Evolutionary conservation across 352 stramenopile genomes (phyloP), one percentile per base, ranked within the genome.

Genomic region (Globisporangium iwayamae): DNA sequence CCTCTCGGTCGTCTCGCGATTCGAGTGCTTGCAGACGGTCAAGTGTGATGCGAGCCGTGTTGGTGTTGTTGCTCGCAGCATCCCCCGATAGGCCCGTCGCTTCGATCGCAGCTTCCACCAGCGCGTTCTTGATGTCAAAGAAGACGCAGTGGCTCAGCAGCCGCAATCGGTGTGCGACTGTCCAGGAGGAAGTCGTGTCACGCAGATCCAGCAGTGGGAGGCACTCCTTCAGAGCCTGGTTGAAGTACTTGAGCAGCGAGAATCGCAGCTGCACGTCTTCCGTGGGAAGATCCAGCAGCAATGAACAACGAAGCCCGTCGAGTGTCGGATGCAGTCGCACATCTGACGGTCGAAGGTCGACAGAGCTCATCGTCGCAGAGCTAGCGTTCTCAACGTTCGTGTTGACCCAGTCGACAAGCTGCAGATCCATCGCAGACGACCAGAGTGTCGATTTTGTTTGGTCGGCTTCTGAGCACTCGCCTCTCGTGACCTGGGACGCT

Each of bases 361-460:
- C 66, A 6, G 83, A 90, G 22, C 72, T 61, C 8, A 70, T 61
- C 8, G 60, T 76, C 0, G 56, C 60, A n/a, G 57, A 75, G 16
- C 53, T 71, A 34, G 60, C 61, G 30, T 62, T 76, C 62, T 96
- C 86, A 1, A 93, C 68, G 36, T 89, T 78, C 25, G 73, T 88
- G 60, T 96, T 96, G 16, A 96, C 79, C 87, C 86, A 96, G 58
- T 96, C 86, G 2, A 95, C 80, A 0, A 96, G 72, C 68, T 96
- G 88, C 7, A 78, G 69, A 63, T 96, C 86, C 85, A 96, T 95
- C 2, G 67, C 68, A 25, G 71, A 54, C 11, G 79, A 87, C 87
- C 87, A 96, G 4, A 48, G 47, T 0, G 38, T 63, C 34, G 36
- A 18, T 34, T 22, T 22, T 1, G 20, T 13, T n/a, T 22, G n/a